Evolutionary conservation across 2,329 filamentous ascomycete species (phyloP), one percentile per base, ranked within the genome.

Genomic region (Dryadomyces sulphureus): DNA sequence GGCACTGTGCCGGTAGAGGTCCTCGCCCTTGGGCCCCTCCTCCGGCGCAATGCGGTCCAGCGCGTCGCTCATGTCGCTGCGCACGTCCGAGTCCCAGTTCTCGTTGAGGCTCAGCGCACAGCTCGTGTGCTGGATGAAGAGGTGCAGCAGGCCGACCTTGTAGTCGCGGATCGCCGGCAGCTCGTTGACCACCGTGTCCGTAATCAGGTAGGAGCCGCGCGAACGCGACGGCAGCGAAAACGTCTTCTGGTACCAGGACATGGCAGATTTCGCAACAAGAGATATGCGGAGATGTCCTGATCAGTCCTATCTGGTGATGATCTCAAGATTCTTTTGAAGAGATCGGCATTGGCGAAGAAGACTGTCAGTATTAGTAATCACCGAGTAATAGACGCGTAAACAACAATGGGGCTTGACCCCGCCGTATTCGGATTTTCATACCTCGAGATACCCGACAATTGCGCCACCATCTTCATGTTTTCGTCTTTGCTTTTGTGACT

Each of bases 91-190:
- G 59, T 89, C 85, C 63, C 75, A 81, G 66, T 96, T 96, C 73
- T 98, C 92, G 60, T 98, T 98, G 56, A 98, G 67, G 49, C 78
- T 85, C 45, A 98, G 72, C 12, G 84, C 92, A 64, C 88, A 94
- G 57, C 79, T 87, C 5, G 92, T 98, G 66, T 98, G 92, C 66
- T 98, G 90, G 46, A 96, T 73, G 62, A 96, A 98, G 41, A 98
- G 72, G 61, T 94, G 80, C 51, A 96, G 67, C 50, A 94, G 65
- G 39, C 88, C 88, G 55, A 92, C 77, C 62, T 90, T 90, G 74
- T 94, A 94, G 53, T 76, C 62, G 49, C 72, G 70, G 53, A 96
- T 75, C 64, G 95, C 88, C 4, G 90, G 89, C 1, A 96, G 66
- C 49, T 79, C 69, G 43, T 70, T 67, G 22, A 77, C 55, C 47